Conservation (phyloP, 768 basidiomycete genomes). For the Mycena kentingensis region DNA sequence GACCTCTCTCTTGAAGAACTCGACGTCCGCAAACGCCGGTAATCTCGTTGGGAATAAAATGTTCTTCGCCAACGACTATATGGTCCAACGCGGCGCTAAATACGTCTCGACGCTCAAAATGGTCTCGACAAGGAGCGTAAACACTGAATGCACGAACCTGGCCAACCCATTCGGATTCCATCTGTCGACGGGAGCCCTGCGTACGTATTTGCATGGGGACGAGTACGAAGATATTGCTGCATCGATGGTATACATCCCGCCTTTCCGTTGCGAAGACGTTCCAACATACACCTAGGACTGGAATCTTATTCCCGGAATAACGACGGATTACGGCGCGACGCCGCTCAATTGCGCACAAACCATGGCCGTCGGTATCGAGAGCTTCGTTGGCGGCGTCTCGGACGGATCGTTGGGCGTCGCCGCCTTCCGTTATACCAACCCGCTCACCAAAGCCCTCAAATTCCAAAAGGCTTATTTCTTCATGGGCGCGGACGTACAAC, state of each 20-base stretch:
- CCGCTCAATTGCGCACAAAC: constrained; percentile 49
- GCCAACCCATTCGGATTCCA: constrained; percentile 73
- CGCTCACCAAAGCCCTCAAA: constrained; percentile 49
- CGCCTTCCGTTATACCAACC: constrained; percentile 70
- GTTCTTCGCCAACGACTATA: constrained; percentile 71
- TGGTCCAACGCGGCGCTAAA: constrained; percentile 63
- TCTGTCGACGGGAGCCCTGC: constrained; percentile 62
- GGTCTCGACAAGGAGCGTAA: constrained; percentile 58
- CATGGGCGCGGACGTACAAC: constrained; percentile 61
- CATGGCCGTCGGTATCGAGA: constrained; percentile 46
- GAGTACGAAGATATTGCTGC: constrained; percentile 70
- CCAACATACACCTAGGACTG: constrained; percentile 62
- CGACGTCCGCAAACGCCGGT: constrained; percentile 55
- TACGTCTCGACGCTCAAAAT: constrained; percentile 67
- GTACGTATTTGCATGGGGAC: constrained; percentile 63
- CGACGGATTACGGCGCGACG: constrained; percentile 63
- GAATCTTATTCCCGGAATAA: constrained; percentile 75
- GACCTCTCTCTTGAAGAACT: constrained; percentile 36
- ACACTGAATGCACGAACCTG: constrained; percentile 66
- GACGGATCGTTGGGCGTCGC: constrained; percentile 57
- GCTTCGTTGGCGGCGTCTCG: constrained; percentile 69
- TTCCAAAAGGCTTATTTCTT: constrained; percentile 81
- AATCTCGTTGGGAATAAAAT: constrained; percentile 56
- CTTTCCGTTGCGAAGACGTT: background rate
- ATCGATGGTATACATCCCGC: constrained; percentile 4